Evolutionary conservation across 805 yeast species (phyloP).

Genomic region (Ogataea thermomethanolica): DNA sequence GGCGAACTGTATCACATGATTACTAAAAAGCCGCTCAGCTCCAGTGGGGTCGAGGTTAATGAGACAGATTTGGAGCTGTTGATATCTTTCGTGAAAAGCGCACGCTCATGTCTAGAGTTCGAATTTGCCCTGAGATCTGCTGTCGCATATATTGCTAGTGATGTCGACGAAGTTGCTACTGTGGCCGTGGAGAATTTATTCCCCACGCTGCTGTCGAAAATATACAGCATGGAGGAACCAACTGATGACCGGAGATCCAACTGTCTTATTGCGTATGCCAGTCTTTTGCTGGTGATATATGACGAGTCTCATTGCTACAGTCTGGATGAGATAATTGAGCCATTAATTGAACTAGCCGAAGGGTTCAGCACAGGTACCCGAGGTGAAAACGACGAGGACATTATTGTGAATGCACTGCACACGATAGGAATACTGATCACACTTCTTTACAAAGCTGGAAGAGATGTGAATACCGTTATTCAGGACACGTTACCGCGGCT

Average conservation of each 20-base stretch:
- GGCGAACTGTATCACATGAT: conserved; percentile 49
- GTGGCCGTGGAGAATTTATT: conserved; percentile 28
- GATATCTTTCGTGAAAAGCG: conserved; percentile 31
- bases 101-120: conserved; percentile 35
- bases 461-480: conserved; percentile 35
- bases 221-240: conserved; percentile 13
- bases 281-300: conserved; percentile 40
- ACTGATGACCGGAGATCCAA: conserved; percentile 13
- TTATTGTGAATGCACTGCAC: conserved; percentile 44
- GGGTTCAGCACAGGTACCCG: conserved; percentile 28
- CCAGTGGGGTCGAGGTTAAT: conserved; percentile 28
- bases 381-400: conserved; percentile 36
- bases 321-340: conserved; percentile 41
- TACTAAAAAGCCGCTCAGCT: conserved; percentile 37
- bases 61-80: conserved; percentile 36
- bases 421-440: conserved; percentile 45
- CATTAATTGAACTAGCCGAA: conserved; percentile 45
- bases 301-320: conserved; percentile 50
- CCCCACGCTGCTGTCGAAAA: conserved; percentile 26
- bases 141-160: conserved; percentile 43
- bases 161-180: conserved; percentile 48
- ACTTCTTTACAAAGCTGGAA: conserved; percentile 38
- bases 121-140: conserved; percentile 38
- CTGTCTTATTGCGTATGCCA: conserved; percentile 26
- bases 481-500: conserved; percentile 40